Evolutionary conservation across 176 grass and related monocot genomes (phyloP).

Genomic region (Oryza brachyantha): DNA sequence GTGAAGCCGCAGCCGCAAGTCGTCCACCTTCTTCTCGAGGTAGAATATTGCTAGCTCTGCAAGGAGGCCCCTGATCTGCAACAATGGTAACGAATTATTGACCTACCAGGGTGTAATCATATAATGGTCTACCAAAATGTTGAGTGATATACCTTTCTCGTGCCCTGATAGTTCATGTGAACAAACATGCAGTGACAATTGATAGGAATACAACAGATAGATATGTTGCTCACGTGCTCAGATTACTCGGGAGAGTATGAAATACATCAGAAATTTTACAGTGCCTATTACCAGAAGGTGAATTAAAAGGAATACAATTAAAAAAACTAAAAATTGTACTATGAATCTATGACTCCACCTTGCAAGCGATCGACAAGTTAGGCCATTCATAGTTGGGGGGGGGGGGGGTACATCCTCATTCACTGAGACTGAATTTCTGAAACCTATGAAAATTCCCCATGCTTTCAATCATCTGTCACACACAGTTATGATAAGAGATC

Average conservation of each 20-base stretch:
- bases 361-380: neutral
- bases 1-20: slow-evolving; percentile 48
- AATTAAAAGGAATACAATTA: neutral
- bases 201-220: neutral
- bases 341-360: neutral
- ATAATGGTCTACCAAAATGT: neutral
- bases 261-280: neutral
- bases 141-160: neutral
- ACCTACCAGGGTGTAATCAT: neutral
- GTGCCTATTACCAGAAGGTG: neutral
- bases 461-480: neutral
- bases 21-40: slow-evolving; percentile 78
- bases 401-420: slow-evolving; percentile 3
- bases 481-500: neutral
- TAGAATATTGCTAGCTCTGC: slow-evolving; percentile 74
- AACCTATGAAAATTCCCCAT: neutral
- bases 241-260: neutral
- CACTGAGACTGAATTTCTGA: neutral
- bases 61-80: slow-evolving; percentile 64
- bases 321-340: neutral
- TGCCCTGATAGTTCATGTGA: too few species aligned
- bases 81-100: neutral
- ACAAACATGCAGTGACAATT: too few species aligned
- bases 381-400: neutral
- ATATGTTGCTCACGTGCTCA: neutral